phyloP scores from a whole-genome alignment of 2,329 filamentous ascomycete genomes.

The Teratosphaeria pseudoeucalypti region DNA sequence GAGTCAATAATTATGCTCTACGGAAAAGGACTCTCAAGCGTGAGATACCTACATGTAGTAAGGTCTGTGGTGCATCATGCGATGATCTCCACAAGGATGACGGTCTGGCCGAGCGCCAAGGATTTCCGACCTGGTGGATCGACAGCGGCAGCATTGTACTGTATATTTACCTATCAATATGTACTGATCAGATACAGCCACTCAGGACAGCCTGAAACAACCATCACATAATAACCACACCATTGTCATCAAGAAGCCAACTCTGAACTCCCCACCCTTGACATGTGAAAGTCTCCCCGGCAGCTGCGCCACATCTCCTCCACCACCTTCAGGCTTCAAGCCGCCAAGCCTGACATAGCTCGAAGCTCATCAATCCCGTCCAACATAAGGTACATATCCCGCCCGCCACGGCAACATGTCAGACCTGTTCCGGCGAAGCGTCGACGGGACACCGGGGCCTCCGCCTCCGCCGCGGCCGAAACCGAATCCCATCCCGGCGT shows the following conservation, averaged over 20 bases:
- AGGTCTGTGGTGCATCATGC: not conserved
- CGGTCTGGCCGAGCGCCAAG: not conserved
- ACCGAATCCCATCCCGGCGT: constrained; percentile 10
- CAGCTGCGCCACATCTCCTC: not conserved
- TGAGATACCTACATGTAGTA: too few relatives aligned
- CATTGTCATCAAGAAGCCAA: not conserved
- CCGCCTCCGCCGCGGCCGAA: constrained; percentile 3
- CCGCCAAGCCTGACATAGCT: not conserved
- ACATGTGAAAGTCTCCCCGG: not conserved
- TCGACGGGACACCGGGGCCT: constrained; percentile 3
- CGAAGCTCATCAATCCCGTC: not conserved
- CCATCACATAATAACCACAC: too few relatives aligned
- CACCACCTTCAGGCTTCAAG: not conserved
- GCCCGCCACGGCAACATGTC: constrained; percentile 14
- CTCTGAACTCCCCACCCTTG: not conserved
- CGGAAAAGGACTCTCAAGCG: too few relatives aligned
- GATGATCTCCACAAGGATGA: not conserved
- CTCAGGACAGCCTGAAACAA: not conserved
- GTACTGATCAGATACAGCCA: too few relatives aligned
- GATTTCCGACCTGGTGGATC: not conserved
- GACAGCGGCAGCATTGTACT: not conserved
- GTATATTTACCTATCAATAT: not conserved
- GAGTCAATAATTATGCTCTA: too few relatives aligned
- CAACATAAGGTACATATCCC: not conserved
- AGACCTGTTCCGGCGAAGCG: constrained; percentile 16